phyloP scores from a whole-genome alignment of 257 asterid genomes.

The Cordia subcordata region DNA sequence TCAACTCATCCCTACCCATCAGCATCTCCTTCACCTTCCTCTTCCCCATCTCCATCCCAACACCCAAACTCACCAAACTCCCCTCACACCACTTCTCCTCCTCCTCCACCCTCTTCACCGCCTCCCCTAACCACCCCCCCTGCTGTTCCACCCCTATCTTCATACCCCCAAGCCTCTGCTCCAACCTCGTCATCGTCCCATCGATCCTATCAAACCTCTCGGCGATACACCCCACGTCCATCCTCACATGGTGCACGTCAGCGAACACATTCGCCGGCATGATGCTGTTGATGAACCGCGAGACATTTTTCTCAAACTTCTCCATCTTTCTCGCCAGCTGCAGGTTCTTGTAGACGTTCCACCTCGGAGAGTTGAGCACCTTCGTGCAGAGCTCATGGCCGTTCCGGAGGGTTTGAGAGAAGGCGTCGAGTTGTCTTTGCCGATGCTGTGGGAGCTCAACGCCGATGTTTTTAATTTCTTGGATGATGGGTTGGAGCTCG shows the following conservation, averaged over 20 bases:
- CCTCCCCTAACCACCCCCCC: slow-evolving; percentile 67
- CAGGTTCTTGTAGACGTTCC: slow-evolving; percentile 68
- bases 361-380: slow-evolving; percentile 55
- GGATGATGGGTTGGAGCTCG: slow-evolving; percentile 62
- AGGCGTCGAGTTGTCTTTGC: slow-evolving; percentile 67
- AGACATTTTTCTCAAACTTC: slow-evolving; percentile 58
- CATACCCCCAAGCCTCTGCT: slow-evolving; percentile 68
- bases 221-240: slow-evolving; percentile 51
- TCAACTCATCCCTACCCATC: slow-evolving; percentile 21
- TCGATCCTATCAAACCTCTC: slow-evolving; percentile 60
- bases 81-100: slow-evolving; percentile 63
- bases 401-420: slow-evolving; percentile 52
- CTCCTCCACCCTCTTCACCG: slow-evolving; percentile 69
- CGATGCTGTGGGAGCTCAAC: slow-evolving; percentile 78
- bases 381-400: slow-evolving; percentile 64
- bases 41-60: slow-evolving; percentile 72
- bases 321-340: slow-evolving; percentile 74
- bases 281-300: slow-evolving; percentile 52
- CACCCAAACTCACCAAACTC: slow-evolving; percentile 52
- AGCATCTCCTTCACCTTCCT: slow-evolving; percentile 70
- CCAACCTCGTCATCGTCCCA: slow-evolving; percentile 42
- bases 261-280: slow-evolving; percentile 82
- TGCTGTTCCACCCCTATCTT: slow-evolving; percentile 64
- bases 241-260: slow-evolving; percentile 76
- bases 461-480: slow-evolving; percentile 72